Conservation (phyloP, 1,284 basidiomycete species). For the Ganoderma multipileum region DNA sequence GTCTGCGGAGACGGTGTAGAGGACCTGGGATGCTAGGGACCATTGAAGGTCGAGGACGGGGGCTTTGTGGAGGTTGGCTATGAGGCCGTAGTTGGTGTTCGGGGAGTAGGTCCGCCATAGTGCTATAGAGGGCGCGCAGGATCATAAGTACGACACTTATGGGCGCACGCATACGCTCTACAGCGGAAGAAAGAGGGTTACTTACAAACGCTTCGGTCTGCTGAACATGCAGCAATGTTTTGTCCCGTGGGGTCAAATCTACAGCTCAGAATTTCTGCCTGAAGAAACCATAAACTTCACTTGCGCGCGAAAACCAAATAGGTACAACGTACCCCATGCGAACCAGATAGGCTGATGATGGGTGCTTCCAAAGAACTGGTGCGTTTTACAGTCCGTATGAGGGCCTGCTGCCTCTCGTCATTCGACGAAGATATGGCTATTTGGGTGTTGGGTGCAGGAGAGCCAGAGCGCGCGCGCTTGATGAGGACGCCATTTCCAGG, state of each 20-base stretch:
- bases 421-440: slow-evolving; percentile 77
- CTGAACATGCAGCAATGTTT: slow-evolving; percentile 84
- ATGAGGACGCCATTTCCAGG: slow-evolving; percentile 62
- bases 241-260: slow-evolving; percentile 84
- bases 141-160: not conserved
- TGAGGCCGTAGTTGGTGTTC: slow-evolving; percentile 82
- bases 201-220: slow-evolving; percentile 81
- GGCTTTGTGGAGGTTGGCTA: slow-evolving; percentile 78
- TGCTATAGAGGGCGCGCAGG: slow-evolving; percentile 48
- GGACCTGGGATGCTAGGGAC: slow-evolving; percentile 72
- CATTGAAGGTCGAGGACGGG: slow-evolving; percentile 84
- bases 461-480: slow-evolving; percentile 67
- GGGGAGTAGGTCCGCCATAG: slow-evolving; percentile 84
- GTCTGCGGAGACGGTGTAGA: slow-evolving; percentile 89
- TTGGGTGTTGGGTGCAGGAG: slow-evolving; percentile 63
- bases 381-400: slow-evolving; percentile 78
- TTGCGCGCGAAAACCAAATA: not conserved
- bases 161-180: not conserved
- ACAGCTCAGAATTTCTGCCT: slow-evolving; percentile 83
- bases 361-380: slow-evolving; percentile 83
- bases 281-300: not conserved
- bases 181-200: slow-evolving; percentile 25
- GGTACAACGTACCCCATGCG: slow-evolving; percentile 64
- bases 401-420: slow-evolving; percentile 74
- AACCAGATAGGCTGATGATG: slow-evolving; percentile 79